Percentiles rank a stretch among this genome's conserved stretches.
These are phyloP conservation scores for Clavispora santaluciae DNA, from an alignment of 805 yeast genomes.

Conservation along the genomic window DNA sequence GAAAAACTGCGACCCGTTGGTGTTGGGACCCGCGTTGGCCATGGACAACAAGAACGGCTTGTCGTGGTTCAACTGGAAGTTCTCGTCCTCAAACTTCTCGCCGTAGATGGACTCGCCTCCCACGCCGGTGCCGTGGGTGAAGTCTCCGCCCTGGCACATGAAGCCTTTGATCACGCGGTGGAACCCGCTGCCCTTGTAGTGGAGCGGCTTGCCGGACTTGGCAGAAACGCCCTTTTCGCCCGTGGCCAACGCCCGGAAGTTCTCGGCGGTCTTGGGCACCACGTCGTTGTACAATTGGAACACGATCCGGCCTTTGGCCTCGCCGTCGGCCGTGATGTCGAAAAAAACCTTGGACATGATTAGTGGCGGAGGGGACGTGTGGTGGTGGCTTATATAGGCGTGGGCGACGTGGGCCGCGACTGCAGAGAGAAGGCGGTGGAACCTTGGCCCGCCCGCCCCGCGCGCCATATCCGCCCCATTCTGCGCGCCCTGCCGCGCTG, in stretches of 20 bases:
- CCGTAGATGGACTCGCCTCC: conserved; percentile 92
- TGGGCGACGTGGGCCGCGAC: too few relatives aligned
- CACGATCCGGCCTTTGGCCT: conserved; percentile 67
- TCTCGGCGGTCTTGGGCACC: conserved; percentile 86
- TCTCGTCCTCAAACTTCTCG: conserved; percentile 84
- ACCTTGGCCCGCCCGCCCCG: too few relatives aligned
- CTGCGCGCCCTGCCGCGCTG: too few relatives aligned
- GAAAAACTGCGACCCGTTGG: conserved; percentile 97
- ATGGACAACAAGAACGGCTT: conserved; percentile 86
- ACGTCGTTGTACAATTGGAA: conserved; percentile 69
- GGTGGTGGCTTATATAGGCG: not conserved
- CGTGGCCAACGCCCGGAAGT: conserved; percentile 82
- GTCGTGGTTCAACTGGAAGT: conserved; percentile 69
- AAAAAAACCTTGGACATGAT: conserved; percentile 52
- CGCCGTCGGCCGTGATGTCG: conserved; percentile 72
- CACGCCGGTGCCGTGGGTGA: conserved; percentile 70
- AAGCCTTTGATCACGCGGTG: conserved; percentile 87
- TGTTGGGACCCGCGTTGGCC: conserved; percentile 98
- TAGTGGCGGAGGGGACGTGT: not conserved
- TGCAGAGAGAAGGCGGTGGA: conserved; percentile 2
- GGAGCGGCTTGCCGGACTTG: conserved; percentile 56
- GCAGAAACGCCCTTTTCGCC: conserved; percentile 73
- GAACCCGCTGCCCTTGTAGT: conserved; percentile 81
- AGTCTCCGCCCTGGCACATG: conserved; percentile 94
- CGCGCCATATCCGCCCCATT: too few relatives aligned